phyloP scores from a whole-genome alignment of 805 yeast species.

The Wickerhamomyces xylosicus region DNA sequence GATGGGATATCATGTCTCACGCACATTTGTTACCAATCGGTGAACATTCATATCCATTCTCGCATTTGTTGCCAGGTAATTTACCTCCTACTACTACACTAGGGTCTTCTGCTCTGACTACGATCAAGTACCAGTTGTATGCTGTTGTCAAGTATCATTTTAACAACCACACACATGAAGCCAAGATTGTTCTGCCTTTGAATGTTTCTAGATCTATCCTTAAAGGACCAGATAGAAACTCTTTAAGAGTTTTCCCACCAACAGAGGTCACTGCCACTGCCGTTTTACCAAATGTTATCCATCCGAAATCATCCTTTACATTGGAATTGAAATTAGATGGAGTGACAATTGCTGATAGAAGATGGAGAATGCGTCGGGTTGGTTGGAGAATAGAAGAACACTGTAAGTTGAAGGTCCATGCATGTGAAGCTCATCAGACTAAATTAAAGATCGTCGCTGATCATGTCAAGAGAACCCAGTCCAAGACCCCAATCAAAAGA shows the following conservation, averaged over 20 bases:
- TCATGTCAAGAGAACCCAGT: conserved; percentile 23
- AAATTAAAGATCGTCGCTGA: conserved; percentile 39
- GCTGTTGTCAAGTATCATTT: conserved; percentile 43
- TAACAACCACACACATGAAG: conserved; percentile 23
- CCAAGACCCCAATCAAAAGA: conserved; percentile 21
- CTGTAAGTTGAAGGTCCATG: conserved; percentile 45
- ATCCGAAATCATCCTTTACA: conserved; percentile 80
- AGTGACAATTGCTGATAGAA: conserved; percentile 39
- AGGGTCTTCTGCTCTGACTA: conserved; percentile 40
- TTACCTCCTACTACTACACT: conserved; percentile 66
- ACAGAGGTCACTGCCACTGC: conserved; percentile 85
- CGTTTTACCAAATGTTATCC: conserved; percentile 77
- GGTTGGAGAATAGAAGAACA: conserved; percentile 85
- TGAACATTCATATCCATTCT: conserved; percentile 83
- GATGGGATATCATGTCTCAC: conserved; percentile 75
- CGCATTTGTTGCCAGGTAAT: conserved; percentile 80
- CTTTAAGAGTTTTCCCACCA: conserved; percentile 90
- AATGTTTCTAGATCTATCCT: conserved; percentile 68
- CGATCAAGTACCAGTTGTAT: conserved; percentile 65
- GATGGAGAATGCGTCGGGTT: conserved; percentile 91
- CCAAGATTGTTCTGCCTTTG: conserved; percentile 48
- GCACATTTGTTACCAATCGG: conserved; percentile 53
- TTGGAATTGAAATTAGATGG: conserved; percentile 77
- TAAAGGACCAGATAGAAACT: conserved; percentile 76
- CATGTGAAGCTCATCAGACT: conserved; percentile 47